Evolutionary conservation across 306 rosid species (phyloP).

Genomic region (Cucurbita maxima): DNA sequence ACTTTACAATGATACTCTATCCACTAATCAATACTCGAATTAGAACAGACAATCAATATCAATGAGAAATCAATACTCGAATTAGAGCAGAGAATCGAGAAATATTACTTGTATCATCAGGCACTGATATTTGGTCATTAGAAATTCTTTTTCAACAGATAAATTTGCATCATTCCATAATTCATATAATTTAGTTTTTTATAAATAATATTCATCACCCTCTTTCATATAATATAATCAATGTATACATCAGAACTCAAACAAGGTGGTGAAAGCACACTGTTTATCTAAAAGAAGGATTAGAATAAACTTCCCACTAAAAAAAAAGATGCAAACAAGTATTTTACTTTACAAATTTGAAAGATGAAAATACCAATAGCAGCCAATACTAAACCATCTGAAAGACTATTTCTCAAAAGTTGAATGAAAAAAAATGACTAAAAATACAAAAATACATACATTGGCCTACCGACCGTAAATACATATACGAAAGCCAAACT

Average conservation of each 20-base stretch:
- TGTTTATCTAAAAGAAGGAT: background rate
- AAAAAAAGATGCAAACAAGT: background rate
- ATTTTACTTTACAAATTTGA: background rate
- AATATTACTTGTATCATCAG: too few species aligned
- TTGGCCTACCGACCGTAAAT: background rate
- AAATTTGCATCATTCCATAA: background rate
- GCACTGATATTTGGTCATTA: background rate
- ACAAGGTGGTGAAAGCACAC: background rate
- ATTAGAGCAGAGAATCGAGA: too few species aligned
- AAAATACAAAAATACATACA: background rate
- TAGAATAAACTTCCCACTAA: background rate
- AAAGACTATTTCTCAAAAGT: background rate
- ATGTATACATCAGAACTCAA: background rate
- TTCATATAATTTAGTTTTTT: background rate
- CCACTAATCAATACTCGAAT: too few species aligned
- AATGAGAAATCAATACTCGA: too few species aligned
- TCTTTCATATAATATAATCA: background rate
- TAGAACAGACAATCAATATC: too few species aligned
- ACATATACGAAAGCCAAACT: background rate
- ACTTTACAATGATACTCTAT: too few species aligned
- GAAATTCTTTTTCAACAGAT: background rate
- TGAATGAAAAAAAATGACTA: background rate
- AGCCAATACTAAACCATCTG: background rate
- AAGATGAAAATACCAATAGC: background rate
- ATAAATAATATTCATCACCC: background rate